Base-by-base conservation (phyloP, 257 asterid species). In the Mitragyna speciosa region DNA sequence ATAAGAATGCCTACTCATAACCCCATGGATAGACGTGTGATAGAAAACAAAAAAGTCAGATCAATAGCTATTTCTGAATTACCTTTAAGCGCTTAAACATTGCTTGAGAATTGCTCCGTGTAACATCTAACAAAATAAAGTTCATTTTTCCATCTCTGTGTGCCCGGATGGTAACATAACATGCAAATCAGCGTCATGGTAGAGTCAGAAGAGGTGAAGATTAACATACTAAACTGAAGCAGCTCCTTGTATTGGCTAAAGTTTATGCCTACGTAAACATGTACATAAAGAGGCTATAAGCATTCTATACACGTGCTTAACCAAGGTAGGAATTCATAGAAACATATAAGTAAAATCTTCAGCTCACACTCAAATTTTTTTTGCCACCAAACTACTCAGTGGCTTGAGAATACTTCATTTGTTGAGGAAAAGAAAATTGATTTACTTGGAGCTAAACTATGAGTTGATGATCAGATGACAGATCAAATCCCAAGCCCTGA, bases 61-160 rank as follows among this genome's bases (percentile, higher is more conserved):
- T 9, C 54, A 78, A 54, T 65, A 70, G 59, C 47, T 75, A 59
- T 41, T 26, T 72, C 11, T 14, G 33, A 65, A 51, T n/a, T 80
- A 96, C 99, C 99, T 94, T 93, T 87, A 96, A 89, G 61, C 98
- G 96, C 83, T 82, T 90, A 87, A 94, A 90, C 98, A 96, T 91
- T 84, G 99, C 98, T 84, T 76, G 82, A 12, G 99, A 96, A 87
- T 92, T 94, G 94, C 92, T 96, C 98, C 99, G 94, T 33, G 99
- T 96, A 49, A 97, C 99, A 88, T 96, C 99, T 30, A 96, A 84
- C 83, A 95, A 88, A 79, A 95, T 86, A 81, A 95, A 90, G 87
- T 95, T 92, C 87, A 92, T 67, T 31, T 79, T 84, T 69, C 82
- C 87, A 52, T 73, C 87, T 75, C 70, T 80, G 68, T 80, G 70